Base-by-base conservation (phyloP, 2,329 filamentous ascomycete genomes). In the Graphilbum sp. region DNA sequence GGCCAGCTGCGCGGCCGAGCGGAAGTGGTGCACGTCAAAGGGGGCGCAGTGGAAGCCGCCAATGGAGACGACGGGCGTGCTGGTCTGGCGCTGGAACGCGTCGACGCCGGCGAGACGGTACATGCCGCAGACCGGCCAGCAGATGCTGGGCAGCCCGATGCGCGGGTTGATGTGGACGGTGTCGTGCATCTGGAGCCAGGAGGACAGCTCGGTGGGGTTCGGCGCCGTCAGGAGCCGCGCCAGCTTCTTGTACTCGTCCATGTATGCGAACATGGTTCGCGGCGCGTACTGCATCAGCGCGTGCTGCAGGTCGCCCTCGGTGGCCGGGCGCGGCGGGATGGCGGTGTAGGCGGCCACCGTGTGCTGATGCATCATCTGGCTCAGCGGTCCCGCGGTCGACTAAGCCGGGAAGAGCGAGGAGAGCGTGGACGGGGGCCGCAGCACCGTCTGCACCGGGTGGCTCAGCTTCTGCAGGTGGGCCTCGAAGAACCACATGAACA, bases 401-500 rank as follows among this genome's bases (percentile, higher is more conserved):
- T 21, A 35, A n/a, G 3, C 10, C 34, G 34, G 34, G 23, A 35
- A 35, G 3, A 8, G 4, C 15, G 21, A 15, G 5, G 27, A 15
- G 6, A 29, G 13, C 4, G 7, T 15, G 9, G 34, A 25, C 21
- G n/a, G 21, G 6, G 5, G 16, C 5, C 25, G 25, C 17, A 29
- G 5, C 16, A 5, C 17, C 11, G 7, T 6, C 23, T 35, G 34
- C 3, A n/a, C 8, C 12, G 35, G 35, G 18, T 36, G 35, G n/a
- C n/a, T 3, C 13, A 34, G 17, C 21, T 25, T 7, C 3, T 21
- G 32, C 21, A 38, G 32, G 3, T 19, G 32, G 13, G 5, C 17
- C 24, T 38, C 37, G 17, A 38, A 38, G 37, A 34, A 34, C 32
- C 32, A 38, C 31, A 34, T 34, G 18, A 38, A 38, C 13, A 34